Conservation (phyloP, 768 basidiomycete species). For the Russula virescens region DNA sequence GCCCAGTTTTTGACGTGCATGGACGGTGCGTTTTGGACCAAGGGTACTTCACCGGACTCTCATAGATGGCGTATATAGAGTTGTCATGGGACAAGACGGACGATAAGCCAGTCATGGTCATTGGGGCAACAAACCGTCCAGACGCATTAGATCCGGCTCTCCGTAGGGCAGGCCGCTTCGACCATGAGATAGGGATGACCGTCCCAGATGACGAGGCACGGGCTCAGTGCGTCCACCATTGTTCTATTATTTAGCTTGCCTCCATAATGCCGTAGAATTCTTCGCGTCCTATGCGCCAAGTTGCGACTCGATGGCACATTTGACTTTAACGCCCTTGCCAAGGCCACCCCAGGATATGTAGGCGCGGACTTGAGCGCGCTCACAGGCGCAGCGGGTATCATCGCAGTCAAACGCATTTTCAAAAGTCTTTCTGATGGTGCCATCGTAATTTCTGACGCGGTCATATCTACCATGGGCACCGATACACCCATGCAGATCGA, state of each 20-base stretch:
- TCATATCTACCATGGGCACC: conserved; percentile 25
- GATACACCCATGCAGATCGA: conserved; percentile 39
- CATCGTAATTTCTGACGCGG: conserved; percentile 45
- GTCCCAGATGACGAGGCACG: conserved; percentile 91
- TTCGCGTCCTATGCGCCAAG: conserved; percentile 78
- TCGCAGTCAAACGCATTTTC: conserved; percentile 96
- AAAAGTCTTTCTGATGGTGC: conserved; percentile 58
- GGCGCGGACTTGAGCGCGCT: conserved; percentile 91
- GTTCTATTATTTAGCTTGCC: not conserved
- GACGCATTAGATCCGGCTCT: conserved; percentile 93
- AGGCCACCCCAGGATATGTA: conserved; percentile 94
- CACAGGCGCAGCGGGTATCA: conserved; percentile 89
- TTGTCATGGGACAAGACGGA: conserved; percentile 94
- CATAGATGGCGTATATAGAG: conserved; percentile 44
- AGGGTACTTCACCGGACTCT: not conserved
- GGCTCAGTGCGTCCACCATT: conserved; percentile 58
- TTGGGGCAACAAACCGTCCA: conserved; percentile 94
- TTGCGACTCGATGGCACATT: conserved; percentile 84
- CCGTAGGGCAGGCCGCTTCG: conserved; percentile 89
- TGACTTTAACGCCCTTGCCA: conserved; percentile 79
- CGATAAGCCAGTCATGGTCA: conserved; percentile 88
- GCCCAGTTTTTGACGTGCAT: conserved; percentile 98
- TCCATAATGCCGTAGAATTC: conserved; percentile 50
- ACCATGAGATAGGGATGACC: conserved; percentile 96
- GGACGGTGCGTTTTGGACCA: conserved; percentile 63